Percentiles rank a stretch among this genome's conserved stretches.
phyloP scores from a whole-genome alignment of 805 yeast genomes.

The Suhomyces sp. region DNA sequence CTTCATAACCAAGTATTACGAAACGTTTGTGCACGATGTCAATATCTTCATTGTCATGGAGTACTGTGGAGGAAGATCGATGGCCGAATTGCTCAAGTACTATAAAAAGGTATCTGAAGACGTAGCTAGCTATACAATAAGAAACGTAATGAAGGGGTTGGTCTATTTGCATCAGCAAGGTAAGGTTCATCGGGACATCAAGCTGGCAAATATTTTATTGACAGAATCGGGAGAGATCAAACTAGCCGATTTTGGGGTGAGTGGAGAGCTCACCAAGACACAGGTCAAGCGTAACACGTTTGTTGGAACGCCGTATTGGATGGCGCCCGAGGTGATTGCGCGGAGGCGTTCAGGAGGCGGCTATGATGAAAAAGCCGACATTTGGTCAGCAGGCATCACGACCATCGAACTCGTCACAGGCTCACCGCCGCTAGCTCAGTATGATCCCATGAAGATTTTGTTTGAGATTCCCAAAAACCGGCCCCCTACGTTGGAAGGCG shows the following conservation, averaged over 20 bases:
- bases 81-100: slow-evolving; percentile 66
- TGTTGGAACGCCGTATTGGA: slow-evolving; percentile 97
- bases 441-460: slow-evolving; percentile 75
- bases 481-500: slow-evolving; percentile 57
- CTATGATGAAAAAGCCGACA: slow-evolving; percentile 83
- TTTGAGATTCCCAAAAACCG: slow-evolving; percentile 62
- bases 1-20: slow-evolving; percentile 59
- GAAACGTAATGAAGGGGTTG: slow-evolving; percentile 67
- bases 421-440: slow-evolving; percentile 70
- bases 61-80: slow-evolving; percentile 92
- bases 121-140: slow-evolving; percentile 57
- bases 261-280: slow-evolving; percentile 70
- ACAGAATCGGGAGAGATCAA: slow-evolving; percentile 70
- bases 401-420: slow-evolving; percentile 83
- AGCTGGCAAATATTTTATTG: slow-evolving; percentile 82
- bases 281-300: slow-evolving; percentile 61
- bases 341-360: slow-evolving; percentile 40
- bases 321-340: slow-evolving; percentile 95
- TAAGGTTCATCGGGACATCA: slow-evolving; percentile 86
- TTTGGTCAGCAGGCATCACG: slow-evolving; percentile 96
- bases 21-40: slow-evolving; percentile 61
- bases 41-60: slow-evolving; percentile 92
- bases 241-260: slow-evolving; percentile 91
- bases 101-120: slow-evolving; percentile 56
- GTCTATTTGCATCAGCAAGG: slow-evolving; percentile 70